phyloP scores from a whole-genome alignment of 2,329 filamentous ascomycete genomes.

The Madurella mycetomatis region DNA sequence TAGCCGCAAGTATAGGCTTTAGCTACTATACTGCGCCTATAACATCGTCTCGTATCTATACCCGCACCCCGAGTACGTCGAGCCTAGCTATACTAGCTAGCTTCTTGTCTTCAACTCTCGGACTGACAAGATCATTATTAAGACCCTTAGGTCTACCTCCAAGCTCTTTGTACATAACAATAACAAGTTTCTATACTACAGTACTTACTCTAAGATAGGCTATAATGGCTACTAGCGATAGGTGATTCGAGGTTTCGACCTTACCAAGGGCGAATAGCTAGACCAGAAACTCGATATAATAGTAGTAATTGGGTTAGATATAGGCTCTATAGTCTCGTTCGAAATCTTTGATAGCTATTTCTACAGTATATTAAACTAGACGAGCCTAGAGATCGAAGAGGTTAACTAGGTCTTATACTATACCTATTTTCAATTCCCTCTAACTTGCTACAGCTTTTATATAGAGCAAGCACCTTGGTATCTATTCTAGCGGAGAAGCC shows the following conservation, averaged over 20 bases:
- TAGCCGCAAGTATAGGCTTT: conserved; percentile 42
- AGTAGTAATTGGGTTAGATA: conserved; percentile 58
- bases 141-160: conserved; percentile 41
- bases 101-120: conserved; percentile 49
- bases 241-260: conserved; percentile 52
- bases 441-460: conserved; percentile 41
- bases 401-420: conserved; percentile 67
- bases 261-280: conserved; percentile 38
- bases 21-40: conserved; percentile 53
- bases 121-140: conserved; percentile 38
- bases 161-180: conserved; percentile 67
- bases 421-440: conserved; percentile 58
- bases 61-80: conserved; percentile 36
- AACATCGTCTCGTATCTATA: conserved; percentile 56
- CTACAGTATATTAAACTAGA: conserved; percentile 66
- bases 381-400: conserved; percentile 57
- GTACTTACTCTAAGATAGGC: conserved; percentile 54
- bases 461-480: conserved; percentile 42
- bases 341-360: conserved; percentile 63
- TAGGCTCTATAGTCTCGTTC: conserved; percentile 66
- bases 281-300: conserved; percentile 47
- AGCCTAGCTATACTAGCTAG: conserved; percentile 36
- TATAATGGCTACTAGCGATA: conserved; percentile 57
- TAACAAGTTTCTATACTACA: conserved; percentile 57
- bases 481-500: conserved; percentile 60